Evolutionary conservation across 2,329 filamentous ascomycete species (phyloP), one percentile per base, ranked within the genome.

Genomic region (Colletotrichum sp.): DNA sequence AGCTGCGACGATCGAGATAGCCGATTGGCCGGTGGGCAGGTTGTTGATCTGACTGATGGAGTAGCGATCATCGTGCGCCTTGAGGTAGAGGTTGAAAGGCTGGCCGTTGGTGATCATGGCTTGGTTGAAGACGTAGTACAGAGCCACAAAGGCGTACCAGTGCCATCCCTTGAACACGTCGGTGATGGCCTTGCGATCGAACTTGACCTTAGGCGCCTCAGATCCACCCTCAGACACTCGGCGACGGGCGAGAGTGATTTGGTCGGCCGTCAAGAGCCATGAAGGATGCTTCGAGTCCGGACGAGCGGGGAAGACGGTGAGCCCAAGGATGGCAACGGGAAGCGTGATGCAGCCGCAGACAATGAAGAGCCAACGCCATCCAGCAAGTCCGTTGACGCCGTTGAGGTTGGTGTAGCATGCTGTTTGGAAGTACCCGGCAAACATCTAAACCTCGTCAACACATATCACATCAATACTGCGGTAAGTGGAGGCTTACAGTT

Each of bases 1-100:
- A 0, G 93, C 95, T 0, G 89, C 89, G 2, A 88, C 81, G 38
- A 92, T 91, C 5, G 89, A 90, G 2, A 89, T 86, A 1, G 89
- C 90, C 0, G 90, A 87, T 0, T 92, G 87, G 2, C 89, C 90
- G 0, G 90, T 88, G 0, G 90, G 90, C 62, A 91, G 91, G 77
- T 90, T 89, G 78, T 91, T 92, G 12, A 88, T 85, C 78, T 91
- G 87, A 1, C 84, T 69, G 0, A 90, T 84, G 0, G 84, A 83
- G 78, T 89, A 90, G 12, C 79, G 79, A 26, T 80, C 82, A 18
- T 80, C 82, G 43, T 88, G 85, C 65, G 82, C 85, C 79, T 90
- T 89, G 80, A 90, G 82, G 79, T 86, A 90, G 4, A 86, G 77
- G 7, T 82, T 78, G 32, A 86, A 80, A 7, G 80, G 80, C 21